These are phyloP conservation scores for Leucosporidium creatinivorum DNA, from an alignment of 768 basidiomycete species.

Conservation along the genomic window DNA sequence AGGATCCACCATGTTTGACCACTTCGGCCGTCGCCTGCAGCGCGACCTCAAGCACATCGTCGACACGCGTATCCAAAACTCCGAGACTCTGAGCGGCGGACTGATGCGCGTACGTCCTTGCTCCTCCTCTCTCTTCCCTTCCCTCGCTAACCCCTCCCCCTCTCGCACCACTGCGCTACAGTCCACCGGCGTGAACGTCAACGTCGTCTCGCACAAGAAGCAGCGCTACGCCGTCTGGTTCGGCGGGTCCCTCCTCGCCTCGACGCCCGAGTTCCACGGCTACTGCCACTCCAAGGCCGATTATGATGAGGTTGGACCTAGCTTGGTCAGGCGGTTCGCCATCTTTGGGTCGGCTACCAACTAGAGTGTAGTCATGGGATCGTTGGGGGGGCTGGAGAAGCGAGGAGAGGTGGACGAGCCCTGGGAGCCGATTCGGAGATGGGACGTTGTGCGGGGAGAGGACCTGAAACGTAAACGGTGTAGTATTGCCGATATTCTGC, in stretches of 20 bases:
- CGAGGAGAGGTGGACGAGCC: background rate
- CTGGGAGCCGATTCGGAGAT: no score
- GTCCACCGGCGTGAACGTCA: constrained; percentile 96
- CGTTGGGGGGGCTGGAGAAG: background rate
- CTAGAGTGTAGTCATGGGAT: no score
- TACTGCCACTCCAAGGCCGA: constrained; percentile 10
- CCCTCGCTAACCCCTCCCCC: background rate
- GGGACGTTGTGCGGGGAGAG: background rate
- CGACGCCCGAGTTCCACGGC: constrained; percentile 67
- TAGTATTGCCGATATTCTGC: background rate
- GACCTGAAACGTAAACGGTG: background rate
- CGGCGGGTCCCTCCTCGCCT: constrained; percentile 88
- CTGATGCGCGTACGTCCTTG: constrained; percentile 56
- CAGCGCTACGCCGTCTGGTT: constrained; percentile 98
- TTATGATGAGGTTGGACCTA: constrained; percentile 75
- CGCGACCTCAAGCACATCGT: constrained; percentile 90
- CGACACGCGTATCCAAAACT: constrained; percentile 75
- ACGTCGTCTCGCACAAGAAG: constrained; percentile 96
- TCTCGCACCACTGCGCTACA: constrained; percentile 40
- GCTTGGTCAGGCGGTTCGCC: constrained; percentile 84
- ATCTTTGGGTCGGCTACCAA: constrained; percentile 58
- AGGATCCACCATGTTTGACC: constrained; percentile 98
- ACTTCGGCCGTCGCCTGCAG: constrained; percentile 94
- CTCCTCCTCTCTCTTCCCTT: background rate
- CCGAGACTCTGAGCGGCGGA: constrained; percentile 65